These are phyloP conservation scores for Hypsizygus marmoreus DNA, from an alignment of 768 basidiomycete genomes.

Conservation along the genomic window DNA sequence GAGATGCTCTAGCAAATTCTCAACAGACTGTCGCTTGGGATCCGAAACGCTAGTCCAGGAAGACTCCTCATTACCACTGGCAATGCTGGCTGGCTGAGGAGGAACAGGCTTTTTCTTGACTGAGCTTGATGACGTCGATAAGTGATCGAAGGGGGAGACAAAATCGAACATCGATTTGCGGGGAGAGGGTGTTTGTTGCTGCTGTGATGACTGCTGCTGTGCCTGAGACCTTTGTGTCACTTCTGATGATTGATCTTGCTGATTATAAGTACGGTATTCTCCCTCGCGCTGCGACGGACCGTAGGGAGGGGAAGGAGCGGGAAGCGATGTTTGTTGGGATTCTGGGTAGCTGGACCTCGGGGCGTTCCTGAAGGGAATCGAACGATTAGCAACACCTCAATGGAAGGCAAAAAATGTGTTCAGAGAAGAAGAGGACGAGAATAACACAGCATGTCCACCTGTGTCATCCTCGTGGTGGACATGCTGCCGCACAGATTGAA, in stretches of 20 bases:
- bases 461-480: background rate
- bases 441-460: slow-evolving; percentile 15
- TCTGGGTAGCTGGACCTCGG: slow-evolving; percentile 56
- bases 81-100: slow-evolving; percentile 38
- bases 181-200: slow-evolving; percentile 63
- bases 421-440: slow-evolving; percentile 24
- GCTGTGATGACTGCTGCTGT: slow-evolving; percentile 29
- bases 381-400: slow-evolving; percentile 18
- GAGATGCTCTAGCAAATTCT: slow-evolving; percentile 77
- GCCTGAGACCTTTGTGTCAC: slow-evolving; percentile 38
- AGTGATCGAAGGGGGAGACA: slow-evolving; percentile 81
- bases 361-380: slow-evolving; percentile 38
- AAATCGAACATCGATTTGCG: slow-evolving; percentile 87
- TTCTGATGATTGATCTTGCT: slow-evolving; percentile 44
- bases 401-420: slow-evolving; percentile 17
- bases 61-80: slow-evolving; percentile 57
- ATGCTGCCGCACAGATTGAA: background rate
- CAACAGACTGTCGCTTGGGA: slow-evolving; percentile 81
- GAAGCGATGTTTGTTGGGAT: slow-evolving; percentile 38
- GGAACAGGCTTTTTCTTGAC: slow-evolving; percentile 76
- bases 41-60: slow-evolving; percentile 56
- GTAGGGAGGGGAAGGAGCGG: slow-evolving; percentile 52
- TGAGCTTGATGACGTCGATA: slow-evolving; percentile 49
- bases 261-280: slow-evolving; percentile 48
- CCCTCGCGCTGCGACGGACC: slow-evolving; percentile 41